Percentiles rank a stretch among this genome's conserved stretches.
These are phyloP conservation scores for Hsuehochloa calcarea DNA, from an alignment of 176 grass and related monocot species.

Conservation along the genomic window DNA sequence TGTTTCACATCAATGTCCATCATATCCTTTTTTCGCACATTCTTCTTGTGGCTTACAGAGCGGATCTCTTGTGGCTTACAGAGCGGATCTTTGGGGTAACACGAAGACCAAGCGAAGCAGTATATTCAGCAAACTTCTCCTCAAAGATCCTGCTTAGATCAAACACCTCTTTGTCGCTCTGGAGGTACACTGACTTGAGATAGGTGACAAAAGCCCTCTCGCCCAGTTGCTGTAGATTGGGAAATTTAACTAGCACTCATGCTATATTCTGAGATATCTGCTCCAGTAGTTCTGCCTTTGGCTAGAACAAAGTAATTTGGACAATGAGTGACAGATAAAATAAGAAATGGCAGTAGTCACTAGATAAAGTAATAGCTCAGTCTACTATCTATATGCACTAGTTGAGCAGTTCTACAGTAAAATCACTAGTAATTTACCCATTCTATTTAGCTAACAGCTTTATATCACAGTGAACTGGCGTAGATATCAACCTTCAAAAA, in stretches of 20 bases:
- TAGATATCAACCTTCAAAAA: not conserved
- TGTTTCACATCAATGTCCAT: too few species aligned
- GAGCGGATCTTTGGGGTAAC: constrained; percentile 71
- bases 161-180: constrained; percentile 74
- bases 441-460: not conserved
- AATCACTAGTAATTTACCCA: not conserved
- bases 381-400: too few species aligned
- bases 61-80: too few species aligned
- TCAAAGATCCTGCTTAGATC: constrained; percentile 65
- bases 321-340: constrained; percentile 1
- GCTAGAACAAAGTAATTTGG: constrained; percentile 34
- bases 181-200: constrained; percentile 64
- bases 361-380: too few species aligned
- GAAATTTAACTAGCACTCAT: constrained; percentile 69
- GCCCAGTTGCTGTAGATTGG: constrained; percentile 69
- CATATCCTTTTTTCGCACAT: constrained; percentile 22
- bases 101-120: constrained; percentile 74
- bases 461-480: not conserved
- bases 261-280: constrained; percentile 77
- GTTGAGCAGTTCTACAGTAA: too few species aligned
- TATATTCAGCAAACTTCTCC: constrained; percentile 75
- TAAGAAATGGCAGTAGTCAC: not conserved
- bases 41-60: constrained; percentile 60
- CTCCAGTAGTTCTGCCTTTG: constrained; percentile 62
- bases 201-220: constrained; percentile 89